Evolutionary conservation across 176 grass and related monocot genomes (phyloP).

Genomic region (Musa troglodytarum): DNA sequence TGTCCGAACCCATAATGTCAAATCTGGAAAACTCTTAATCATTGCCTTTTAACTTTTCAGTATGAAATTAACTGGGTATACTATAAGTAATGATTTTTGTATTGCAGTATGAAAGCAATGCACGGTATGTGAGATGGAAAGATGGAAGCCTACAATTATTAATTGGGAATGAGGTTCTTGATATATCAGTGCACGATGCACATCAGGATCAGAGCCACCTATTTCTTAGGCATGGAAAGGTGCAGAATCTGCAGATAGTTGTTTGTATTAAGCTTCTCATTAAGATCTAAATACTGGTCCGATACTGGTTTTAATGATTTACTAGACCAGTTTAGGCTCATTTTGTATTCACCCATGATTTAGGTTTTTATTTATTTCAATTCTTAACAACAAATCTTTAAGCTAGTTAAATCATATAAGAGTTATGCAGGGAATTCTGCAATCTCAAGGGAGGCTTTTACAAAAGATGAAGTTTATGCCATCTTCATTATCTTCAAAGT

Average conservation of each 20-base stretch:
- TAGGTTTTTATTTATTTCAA: too few relatives aligned
- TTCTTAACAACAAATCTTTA: too few relatives aligned
- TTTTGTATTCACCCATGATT: not conserved
- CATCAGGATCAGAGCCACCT: conserved; percentile 87
- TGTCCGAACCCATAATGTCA: not conserved
- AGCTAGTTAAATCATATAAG: not conserved
- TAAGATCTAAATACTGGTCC: too few relatives aligned
- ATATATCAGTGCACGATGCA: conserved; percentile 86
- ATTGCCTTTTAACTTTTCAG: too few relatives aligned
- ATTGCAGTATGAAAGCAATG: conserved; percentile 79
- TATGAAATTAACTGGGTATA: too few relatives aligned
- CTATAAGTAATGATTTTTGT: too few relatives aligned
- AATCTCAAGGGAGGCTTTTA: conserved; percentile 93
- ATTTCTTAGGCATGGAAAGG: conserved; percentile 80
- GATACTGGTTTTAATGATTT: too few relatives aligned
- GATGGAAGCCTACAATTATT: conserved; percentile 85
- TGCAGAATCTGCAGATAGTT: conserved; percentile 19
- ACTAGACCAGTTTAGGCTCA: not conserved
- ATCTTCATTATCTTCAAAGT: conserved; percentile 95
- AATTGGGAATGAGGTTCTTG: conserved; percentile 97
- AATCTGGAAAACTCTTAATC: too few relatives aligned
- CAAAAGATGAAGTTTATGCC: conserved; percentile 96
- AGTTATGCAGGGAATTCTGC: conserved; percentile 66
- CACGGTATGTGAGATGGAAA: conserved; percentile 94
- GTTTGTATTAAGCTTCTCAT: not conserved